These are phyloP conservation scores for Cordyceps sp. DNA, from an alignment of 2,329 filamentous ascomycete species.

Conservation along the genomic window DNA sequence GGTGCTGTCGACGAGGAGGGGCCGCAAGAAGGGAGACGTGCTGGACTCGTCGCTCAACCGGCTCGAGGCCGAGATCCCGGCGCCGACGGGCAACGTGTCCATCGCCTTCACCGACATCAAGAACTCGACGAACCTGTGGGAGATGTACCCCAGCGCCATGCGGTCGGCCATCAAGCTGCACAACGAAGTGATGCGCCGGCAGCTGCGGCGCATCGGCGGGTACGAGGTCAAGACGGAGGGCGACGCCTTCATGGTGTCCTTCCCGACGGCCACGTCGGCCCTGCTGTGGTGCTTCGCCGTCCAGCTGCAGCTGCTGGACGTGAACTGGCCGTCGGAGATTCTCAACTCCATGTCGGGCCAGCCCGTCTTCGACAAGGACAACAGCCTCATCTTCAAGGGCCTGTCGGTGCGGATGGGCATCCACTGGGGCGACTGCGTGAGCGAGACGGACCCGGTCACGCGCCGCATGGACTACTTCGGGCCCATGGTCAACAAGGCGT, in stretches of 20 bases:
- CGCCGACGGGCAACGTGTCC: constrained; percentile 76
- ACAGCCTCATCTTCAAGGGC: constrained; percentile 81
- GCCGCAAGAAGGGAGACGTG: constrained; percentile 49
- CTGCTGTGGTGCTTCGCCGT: constrained; percentile 94
- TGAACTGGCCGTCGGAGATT: constrained; percentile 87
- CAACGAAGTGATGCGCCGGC: constrained; percentile 90
- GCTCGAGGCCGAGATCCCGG: constrained; percentile 78
- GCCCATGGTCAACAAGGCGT: constrained; percentile 95
- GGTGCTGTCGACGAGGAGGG: constrained; percentile 45
- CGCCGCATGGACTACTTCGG: constrained; percentile 99
- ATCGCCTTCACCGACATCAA: constrained; percentile 99
- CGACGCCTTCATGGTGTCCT: constrained; percentile 98
- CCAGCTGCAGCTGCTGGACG: constrained; percentile 72
- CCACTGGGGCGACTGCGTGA: constrained; percentile 88
- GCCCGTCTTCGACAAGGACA: constrained; percentile 66
- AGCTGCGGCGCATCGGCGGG: constrained; percentile 82
- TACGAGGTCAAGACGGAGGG: constrained; percentile 99
- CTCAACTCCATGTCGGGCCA: constrained; percentile 74
- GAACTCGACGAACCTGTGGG: constrained; percentile 91
- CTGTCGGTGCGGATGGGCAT: constrained; percentile 95
- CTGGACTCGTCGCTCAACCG: constrained; percentile 76
- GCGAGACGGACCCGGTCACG: constrained; percentile 89
- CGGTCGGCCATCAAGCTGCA: constrained; percentile 91
- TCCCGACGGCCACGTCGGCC: constrained; percentile 87
- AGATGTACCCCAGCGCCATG: constrained; percentile 90